These are phyloP conservation scores for Chamaenerion angustifolium DNA, from an alignment of 345 rosid genomes.

Conservation along the genomic window DNA sequence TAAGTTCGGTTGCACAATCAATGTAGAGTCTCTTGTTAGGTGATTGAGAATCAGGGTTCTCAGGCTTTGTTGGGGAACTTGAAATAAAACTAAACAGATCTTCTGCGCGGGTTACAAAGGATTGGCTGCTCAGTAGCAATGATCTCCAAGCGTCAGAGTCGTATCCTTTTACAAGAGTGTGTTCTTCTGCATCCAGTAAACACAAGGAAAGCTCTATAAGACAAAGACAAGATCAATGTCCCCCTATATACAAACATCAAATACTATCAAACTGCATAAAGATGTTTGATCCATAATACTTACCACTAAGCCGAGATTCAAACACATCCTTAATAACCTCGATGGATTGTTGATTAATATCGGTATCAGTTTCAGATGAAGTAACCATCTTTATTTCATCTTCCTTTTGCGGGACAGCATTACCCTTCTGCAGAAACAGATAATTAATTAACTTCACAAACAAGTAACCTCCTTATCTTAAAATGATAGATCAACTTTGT, in stretches of 20 bases:
- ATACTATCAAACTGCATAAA: too few species aligned
- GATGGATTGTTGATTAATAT: conserved; percentile 14
- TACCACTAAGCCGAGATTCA: conserved; percentile 41
- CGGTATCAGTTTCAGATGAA: conserved; percentile 10
- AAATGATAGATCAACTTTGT: too few species aligned
- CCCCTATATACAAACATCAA: too few species aligned
- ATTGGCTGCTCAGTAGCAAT: conserved; percentile 30
- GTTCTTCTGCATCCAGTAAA: too few species aligned
- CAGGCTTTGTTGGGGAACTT: conserved; percentile 7
- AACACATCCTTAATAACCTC: conserved; percentile 21
- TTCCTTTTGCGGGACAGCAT: conserved; percentile 10
- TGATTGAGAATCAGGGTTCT: conserved; percentile 3
- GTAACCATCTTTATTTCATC: conserved; percentile 17
- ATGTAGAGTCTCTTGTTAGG: conserved; percentile 28
- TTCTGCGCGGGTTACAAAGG: conserved; percentile 36
- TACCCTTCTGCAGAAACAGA: conserved; percentile 22
- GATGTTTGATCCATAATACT: background rate
- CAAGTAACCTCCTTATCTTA: background rate
- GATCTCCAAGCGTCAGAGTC: conserved; percentile 9
- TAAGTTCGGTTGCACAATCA: conserved; percentile 57
- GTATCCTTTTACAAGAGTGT: conserved; percentile 9
- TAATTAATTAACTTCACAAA: too few species aligned
- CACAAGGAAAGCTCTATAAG: too few species aligned
- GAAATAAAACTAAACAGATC: conserved; percentile 29
- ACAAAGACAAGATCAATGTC: too few species aligned